Conservation (phyloP, 164 flowering plant genomes). For the Buxus sempervirens region DNA sequence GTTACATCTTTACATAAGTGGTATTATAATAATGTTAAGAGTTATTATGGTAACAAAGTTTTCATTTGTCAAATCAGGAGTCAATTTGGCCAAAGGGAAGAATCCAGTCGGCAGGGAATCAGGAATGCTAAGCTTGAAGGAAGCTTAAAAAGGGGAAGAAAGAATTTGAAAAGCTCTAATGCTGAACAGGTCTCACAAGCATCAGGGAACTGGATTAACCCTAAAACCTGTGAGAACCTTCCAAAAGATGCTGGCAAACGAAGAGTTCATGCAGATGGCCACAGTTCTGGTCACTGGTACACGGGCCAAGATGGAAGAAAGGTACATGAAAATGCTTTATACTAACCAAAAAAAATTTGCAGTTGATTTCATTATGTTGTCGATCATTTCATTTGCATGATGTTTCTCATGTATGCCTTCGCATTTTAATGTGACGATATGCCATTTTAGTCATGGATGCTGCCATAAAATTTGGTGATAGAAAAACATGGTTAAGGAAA, state of each 20-base stretch:
- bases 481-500: no score
- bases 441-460: no score
- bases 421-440: background rate
- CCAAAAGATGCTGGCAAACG: constrained; percentile 72
- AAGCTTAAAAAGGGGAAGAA: constrained; percentile 31
- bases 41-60: background rate
- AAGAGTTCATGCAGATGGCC: constrained; percentile 52
- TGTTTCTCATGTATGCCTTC: background rate
- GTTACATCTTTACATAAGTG: background rate
- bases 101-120: constrained; percentile 21
- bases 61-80: constrained; percentile 40
- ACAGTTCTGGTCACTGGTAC: constrained; percentile 66
- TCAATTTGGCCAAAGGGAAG: constrained; percentile 56
- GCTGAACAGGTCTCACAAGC: constrained; percentile 27
- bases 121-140: constrained; percentile 17
- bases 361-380: no score
- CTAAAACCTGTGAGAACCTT: constrained; percentile 28
- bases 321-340: constrained; percentile 31
- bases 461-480: no score
- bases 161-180: constrained; percentile 28
- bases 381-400: background rate
- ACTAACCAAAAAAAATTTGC: no score
- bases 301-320: constrained; percentile 60
- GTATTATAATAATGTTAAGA: background rate
- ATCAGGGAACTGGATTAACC: constrained; percentile 61